These are phyloP conservation scores for Botryosphaeria agaves DNA, from an alignment of 2,329 filamentous ascomycete genomes.

Conservation along the genomic window DNA sequence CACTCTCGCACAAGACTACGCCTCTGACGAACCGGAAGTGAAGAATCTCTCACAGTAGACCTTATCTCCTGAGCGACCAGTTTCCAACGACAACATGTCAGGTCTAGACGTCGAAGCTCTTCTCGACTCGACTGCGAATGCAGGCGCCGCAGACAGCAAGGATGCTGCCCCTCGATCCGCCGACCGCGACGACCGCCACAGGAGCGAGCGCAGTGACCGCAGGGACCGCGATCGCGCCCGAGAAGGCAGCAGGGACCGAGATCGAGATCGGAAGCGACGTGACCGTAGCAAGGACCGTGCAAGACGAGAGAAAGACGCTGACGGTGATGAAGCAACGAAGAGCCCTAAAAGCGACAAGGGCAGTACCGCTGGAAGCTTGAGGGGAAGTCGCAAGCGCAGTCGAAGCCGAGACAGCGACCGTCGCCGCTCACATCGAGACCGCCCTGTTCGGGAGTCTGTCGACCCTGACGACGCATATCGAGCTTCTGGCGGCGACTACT, in stretches of 20 bases:
- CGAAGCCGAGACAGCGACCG: conserved; percentile 10
- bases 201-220: conserved; percentile 13
- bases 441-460: conserved; percentile 7
- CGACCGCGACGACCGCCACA: conserved; percentile 28
- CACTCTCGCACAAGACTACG: background rate
- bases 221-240: conserved; percentile 12
- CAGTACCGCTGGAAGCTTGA: conserved; percentile 19
- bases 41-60: background rate
- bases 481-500: conserved; percentile 18
- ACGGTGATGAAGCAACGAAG: conserved; percentile 16
- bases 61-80: background rate
- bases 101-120: conserved; percentile 75
- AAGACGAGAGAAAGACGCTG: conserved; percentile 15
- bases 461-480: conserved; percentile 5
- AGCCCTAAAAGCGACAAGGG: conserved; percentile 10
- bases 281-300: conserved; percentile 8
- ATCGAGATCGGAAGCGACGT: conserved; percentile 12
- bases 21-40: background rate
- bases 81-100: conserved; percentile 33
- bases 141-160: conserved; percentile 17
- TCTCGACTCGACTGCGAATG: conserved; percentile 66
- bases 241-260: conserved; percentile 5
- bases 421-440: conserved; percentile 7
- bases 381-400: conserved; percentile 11
- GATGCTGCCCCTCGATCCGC: conserved; percentile 27